Conservation (phyloP, 345 rosid species). For the Diplotaxis tenuifolia region DNA sequence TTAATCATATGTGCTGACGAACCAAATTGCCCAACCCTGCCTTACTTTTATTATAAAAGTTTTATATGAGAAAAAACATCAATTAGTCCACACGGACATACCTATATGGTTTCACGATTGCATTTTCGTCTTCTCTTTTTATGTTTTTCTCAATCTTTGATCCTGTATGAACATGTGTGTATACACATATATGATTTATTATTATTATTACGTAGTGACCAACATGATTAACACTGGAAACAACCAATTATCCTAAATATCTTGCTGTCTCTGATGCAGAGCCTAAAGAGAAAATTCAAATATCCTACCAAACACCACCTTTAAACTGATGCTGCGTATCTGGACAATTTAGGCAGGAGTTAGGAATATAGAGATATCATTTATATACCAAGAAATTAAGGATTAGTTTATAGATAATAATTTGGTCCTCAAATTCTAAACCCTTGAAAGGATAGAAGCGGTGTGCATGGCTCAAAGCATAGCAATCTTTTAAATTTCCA, state of each 20-base stretch:
- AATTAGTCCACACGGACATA: background rate
- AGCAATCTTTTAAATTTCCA: background rate
- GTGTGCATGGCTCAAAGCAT: background rate
- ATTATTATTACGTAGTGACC: background rate
- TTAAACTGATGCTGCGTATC: slow-evolving; percentile 4
- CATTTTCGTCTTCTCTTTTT: background rate
- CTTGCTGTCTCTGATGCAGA: slow-evolving; percentile 22
- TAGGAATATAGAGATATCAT: slow-evolving; percentile 4
- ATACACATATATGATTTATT: background rate
- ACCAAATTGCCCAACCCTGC: slow-evolving; percentile 9
- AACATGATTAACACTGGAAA: background rate
- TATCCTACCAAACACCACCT: slow-evolving; percentile 13
- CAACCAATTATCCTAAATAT: background rate
- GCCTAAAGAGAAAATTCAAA: background rate
- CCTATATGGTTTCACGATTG: background rate
- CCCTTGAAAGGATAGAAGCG: background rate
- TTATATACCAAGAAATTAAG: background rate
- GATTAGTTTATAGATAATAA: background rate
- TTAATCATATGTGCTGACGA: slow-evolving; percentile 13
- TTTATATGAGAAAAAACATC: slow-evolving; percentile 1
- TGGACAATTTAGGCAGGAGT: slow-evolving; percentile 17
- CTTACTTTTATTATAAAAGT: too few relatives aligned
- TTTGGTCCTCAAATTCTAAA: background rate
- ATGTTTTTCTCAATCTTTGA: background rate
- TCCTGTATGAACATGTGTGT: slow-evolving; percentile 14